A percentile compares a stretch with the other conserved stretches of the same genome.
phyloP scores from a whole-genome alignment of 768 basidiomycete species.

The Lactifluus piperatus region DNA sequence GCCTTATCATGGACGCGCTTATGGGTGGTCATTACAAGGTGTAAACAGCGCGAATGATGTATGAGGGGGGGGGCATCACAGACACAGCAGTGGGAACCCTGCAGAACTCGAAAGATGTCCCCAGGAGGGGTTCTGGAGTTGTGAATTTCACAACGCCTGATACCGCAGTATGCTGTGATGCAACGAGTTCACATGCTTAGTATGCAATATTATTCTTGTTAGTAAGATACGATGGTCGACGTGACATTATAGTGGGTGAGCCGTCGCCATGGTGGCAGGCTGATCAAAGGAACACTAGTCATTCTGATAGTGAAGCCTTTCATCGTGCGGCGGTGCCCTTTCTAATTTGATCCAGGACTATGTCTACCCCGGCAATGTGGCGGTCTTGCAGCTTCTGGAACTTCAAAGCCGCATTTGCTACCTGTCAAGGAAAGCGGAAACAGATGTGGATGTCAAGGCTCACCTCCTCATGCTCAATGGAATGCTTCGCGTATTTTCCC shows the following conservation, averaged over 20 bases:
- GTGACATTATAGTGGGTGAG: background rate
- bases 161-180: background rate
- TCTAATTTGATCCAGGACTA: slow-evolving; percentile 52
- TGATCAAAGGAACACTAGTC: background rate
- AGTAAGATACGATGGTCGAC: background rate
- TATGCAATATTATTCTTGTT: background rate
- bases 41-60: background rate
- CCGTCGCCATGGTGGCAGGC: no score
- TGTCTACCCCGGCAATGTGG: slow-evolving; percentile 57
- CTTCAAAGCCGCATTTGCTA: slow-evolving; percentile 30
- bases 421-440: background rate
- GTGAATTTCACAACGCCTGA: background rate
- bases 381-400: slow-evolving; percentile 67
- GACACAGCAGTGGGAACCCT: background rate
- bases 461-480: slow-evolving; percentile 64
- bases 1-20: slow-evolving; percentile 3
- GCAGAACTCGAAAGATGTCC: background rate
- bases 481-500: slow-evolving; percentile 60
- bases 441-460: slow-evolving; percentile 21
- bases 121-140: background rate
- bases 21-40: background rate
- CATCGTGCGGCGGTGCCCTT: slow-evolving; percentile 37
- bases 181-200: background rate
- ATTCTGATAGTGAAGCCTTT: background rate
- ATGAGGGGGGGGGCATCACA: background rate